Conservation (phyloP, 1,139 yeast species). For the Candida sojae region DNA sequence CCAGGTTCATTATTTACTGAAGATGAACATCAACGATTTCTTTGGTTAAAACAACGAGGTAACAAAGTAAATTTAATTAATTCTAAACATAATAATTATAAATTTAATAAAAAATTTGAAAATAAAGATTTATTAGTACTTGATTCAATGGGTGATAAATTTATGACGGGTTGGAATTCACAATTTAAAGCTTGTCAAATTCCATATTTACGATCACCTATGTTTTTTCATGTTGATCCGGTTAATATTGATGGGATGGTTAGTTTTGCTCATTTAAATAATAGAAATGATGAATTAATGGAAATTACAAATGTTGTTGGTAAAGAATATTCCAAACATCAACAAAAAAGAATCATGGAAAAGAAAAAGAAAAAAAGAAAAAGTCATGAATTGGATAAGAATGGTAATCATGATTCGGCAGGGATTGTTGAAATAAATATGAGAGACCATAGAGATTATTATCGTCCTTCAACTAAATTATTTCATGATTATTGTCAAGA, state of each 20-base stretch:
- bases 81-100: conserved; percentile 6
- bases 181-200: conserved; percentile 46
- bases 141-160: conserved; percentile 29
- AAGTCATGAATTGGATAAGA: conserved; percentile 3
- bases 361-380: conserved; percentile 16
- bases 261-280: conserved; percentile 36
- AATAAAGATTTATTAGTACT: conserved; percentile 30
- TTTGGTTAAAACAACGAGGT: conserved; percentile 38
- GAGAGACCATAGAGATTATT: conserved; percentile 50
- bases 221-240: conserved; percentile 54
- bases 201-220: conserved; percentile 48
- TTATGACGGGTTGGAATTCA: conserved; percentile 47
- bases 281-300: conserved; percentile 37
- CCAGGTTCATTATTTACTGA: conserved; percentile 44
- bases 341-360: conserved; percentile 30
- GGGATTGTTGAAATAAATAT: conserved; percentile 44
- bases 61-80: conserved; percentile 27
- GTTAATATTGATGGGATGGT: conserved; percentile 46
- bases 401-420: conserved; percentile 29
- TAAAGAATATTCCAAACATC: conserved; percentile 46
- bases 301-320: conserved; percentile 51
- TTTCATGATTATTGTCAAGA: conserved; percentile 43
- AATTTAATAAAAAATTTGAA: background rate
- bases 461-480: conserved; percentile 44
- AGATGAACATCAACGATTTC: conserved; percentile 45